These are phyloP conservation scores for Ulota crispa DNA, from an alignment of 225 moss, liverwort and hornwort genomes.

Conservation along the genomic window DNA sequence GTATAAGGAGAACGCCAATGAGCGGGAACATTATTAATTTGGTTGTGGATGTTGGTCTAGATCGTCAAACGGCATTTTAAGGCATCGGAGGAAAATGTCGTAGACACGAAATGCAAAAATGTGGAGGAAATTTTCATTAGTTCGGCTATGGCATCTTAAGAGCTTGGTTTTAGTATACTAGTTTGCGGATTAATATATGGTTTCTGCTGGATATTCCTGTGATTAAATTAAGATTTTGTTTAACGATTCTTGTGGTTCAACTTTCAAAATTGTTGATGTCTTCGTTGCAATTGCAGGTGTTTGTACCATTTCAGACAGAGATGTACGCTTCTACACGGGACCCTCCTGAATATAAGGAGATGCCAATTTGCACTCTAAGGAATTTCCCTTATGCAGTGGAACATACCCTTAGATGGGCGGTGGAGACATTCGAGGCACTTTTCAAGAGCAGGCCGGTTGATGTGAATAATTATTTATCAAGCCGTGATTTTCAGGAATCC, in stretches of 20 bases:
- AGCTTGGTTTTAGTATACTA: not conserved
- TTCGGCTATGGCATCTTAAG: not conserved
- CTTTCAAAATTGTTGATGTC: not conserved
- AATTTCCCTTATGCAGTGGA: constrained; percentile 95
- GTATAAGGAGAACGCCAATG: not conserved
- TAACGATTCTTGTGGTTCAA: not conserved
- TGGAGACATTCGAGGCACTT: constrained; percentile 85
- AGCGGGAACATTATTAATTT: not conserved
- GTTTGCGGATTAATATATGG: not conserved
- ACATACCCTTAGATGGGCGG: constrained; percentile 91
- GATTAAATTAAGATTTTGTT: not conserved
- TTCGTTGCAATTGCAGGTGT: constrained; percentile 68
- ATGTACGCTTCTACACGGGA: constrained; percentile 96
- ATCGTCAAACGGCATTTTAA: not conserved
- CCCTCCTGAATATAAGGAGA: constrained; percentile 94
- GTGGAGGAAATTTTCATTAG: not conserved
- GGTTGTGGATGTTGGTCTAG: not conserved
- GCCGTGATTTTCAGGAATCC: constrained; percentile 91
- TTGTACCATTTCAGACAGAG: constrained; percentile 96
- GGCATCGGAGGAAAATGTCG: not conserved
- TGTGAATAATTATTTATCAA: constrained; percentile 93
- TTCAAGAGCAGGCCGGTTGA: constrained; percentile 92
- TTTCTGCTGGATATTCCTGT: not conserved
- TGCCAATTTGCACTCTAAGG: constrained; percentile 93
- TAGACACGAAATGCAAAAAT: not conserved